phyloP scores from a whole-genome alignment of 495 filamentous ascomycete genomes.

The Hapsidospora chrysogenum region DNA sequence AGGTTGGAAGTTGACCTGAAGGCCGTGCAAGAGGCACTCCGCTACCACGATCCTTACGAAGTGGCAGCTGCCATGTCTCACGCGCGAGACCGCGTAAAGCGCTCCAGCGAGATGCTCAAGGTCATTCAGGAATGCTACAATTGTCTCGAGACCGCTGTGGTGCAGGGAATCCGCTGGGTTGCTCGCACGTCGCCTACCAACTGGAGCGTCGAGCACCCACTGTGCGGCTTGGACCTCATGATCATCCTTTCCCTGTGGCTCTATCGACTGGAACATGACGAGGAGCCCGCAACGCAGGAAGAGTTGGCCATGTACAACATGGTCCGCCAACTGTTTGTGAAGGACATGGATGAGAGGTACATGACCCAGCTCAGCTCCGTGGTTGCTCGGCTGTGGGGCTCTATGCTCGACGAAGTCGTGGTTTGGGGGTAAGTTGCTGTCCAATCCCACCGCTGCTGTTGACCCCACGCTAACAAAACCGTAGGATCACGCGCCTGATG shows the following conservation, averaged over 20 bases:
- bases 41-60: constrained; percentile 93
- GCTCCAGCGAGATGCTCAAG: constrained; percentile 94
- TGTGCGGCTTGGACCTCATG: constrained; percentile 94
- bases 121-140: constrained; percentile 96
- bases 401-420: constrained; percentile 95
- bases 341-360: constrained; percentile 64
- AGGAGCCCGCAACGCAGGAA: constrained; percentile 80
- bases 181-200: constrained; percentile 92
- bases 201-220: constrained; percentile 97
- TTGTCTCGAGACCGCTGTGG: constrained; percentile 90
- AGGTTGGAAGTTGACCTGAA: constrained; percentile 91
- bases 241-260: constrained; percentile 98
- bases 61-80: constrained; percentile 93
- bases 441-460: constrained; percentile 1
- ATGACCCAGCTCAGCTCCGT: constrained; percentile 65
- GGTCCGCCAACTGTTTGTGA: constrained; percentile 81
- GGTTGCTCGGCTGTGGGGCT: constrained; percentile 90
- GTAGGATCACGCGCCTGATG: constrained; percentile 91
- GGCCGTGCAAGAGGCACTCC: constrained; percentile 85
- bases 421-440: constrained; percentile 69
- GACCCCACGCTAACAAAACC: constrained; percentile 27
- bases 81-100: constrained; percentile 80
- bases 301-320: constrained; percentile 92
- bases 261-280: constrained; percentile 97
- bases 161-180: constrained; percentile 94